Percentiles rank a stretch among this genome's conserved stretches.
Evolutionary conservation across 345 rosid genomes (phyloP).

Genomic region (Moricandia moricandioides): DNA sequence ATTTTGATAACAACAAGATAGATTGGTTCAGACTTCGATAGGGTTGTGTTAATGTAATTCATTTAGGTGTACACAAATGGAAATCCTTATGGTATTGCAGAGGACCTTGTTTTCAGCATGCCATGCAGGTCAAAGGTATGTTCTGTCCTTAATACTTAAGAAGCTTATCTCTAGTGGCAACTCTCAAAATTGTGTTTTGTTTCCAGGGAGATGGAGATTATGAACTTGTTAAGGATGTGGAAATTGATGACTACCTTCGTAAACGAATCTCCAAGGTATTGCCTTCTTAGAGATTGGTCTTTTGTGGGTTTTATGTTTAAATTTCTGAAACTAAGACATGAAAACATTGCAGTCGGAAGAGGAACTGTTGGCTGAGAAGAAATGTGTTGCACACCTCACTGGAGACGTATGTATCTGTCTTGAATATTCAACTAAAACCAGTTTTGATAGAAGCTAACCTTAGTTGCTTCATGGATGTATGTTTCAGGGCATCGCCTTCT

Average conservation of each 20-base stretch:
- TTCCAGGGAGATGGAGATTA: conserved; percentile 94
- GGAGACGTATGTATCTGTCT: conserved; percentile 61
- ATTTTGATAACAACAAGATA: background rate
- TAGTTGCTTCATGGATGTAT: conserved; percentile 5
- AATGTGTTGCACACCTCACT: conserved; percentile 95
- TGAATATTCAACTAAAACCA: background rate
- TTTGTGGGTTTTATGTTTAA: conserved; percentile 1
- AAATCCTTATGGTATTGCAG: conserved; percentile 85
- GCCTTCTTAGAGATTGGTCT: conserved; percentile 1
- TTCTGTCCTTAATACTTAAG: background rate
- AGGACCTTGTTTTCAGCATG: conserved; percentile 91
- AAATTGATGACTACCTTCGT: conserved; percentile 76
- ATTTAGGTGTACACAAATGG: conserved; percentile 77
- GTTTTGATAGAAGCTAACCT: conserved; percentile 13
- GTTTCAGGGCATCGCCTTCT: conserved; percentile 79
- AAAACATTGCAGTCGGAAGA: conserved; percentile 70
- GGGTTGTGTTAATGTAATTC: background rate
- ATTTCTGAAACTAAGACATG: background rate
- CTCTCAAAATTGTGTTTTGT: background rate
- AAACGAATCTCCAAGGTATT: conserved; percentile 72
- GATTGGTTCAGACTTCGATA: conserved; percentile 18
- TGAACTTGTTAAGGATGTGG: conserved; percentile 83
- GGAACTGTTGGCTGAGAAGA: conserved; percentile 84
- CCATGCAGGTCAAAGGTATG: conserved; percentile 92
- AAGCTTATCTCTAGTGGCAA: background rate